A percentile compares a stretch with the other conserved stretches of the same genome.
Evolutionary conservation across 208 protist species (phyloP).

Genomic region (Leishmania amazonensis): DNA sequence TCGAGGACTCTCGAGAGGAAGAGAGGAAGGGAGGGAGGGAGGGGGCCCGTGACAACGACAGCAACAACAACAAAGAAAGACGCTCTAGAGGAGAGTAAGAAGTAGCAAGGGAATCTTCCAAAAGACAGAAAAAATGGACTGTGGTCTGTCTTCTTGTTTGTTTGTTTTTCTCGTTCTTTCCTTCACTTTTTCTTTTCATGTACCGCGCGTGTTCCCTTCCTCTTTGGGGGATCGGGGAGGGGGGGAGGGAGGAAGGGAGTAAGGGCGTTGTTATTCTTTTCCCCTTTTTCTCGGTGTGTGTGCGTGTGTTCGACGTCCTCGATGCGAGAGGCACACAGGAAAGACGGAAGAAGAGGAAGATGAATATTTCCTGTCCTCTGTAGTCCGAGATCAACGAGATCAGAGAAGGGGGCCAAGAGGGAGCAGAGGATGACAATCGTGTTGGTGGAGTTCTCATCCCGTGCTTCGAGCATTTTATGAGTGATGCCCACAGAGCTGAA

Average conservation of each 20-base stretch:
- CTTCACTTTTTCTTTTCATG: not conserved
- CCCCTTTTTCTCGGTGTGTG: not conserved
- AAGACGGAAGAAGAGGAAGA: no score
- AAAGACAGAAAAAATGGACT: not conserved
- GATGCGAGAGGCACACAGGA: no score
- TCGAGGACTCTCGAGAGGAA: not conserved
- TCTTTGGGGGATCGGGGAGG: no score
- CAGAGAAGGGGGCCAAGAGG: no score
- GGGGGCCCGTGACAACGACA: not conserved
- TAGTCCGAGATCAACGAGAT: no score
- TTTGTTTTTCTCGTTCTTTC: not conserved
- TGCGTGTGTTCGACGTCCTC: not conserved
- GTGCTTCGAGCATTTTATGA: no score
- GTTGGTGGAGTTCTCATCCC: no score
- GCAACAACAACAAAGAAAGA: not conserved
- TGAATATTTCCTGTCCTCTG: no score
- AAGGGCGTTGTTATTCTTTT: not conserved
- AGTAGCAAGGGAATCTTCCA: not conserved
- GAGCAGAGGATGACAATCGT: no score
- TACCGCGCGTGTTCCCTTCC: not conserved
- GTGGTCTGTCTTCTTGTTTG: not conserved
- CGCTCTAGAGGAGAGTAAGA: not conserved
- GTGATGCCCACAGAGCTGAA: no score
- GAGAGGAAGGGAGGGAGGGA: not conserved
- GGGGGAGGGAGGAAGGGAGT: no score